Percentiles rank a stretch among this genome's conserved stretches.
Conservation (phyloP, 2,329 filamentous ascomycete genomes). For the Talaromyces sp. region DNA sequence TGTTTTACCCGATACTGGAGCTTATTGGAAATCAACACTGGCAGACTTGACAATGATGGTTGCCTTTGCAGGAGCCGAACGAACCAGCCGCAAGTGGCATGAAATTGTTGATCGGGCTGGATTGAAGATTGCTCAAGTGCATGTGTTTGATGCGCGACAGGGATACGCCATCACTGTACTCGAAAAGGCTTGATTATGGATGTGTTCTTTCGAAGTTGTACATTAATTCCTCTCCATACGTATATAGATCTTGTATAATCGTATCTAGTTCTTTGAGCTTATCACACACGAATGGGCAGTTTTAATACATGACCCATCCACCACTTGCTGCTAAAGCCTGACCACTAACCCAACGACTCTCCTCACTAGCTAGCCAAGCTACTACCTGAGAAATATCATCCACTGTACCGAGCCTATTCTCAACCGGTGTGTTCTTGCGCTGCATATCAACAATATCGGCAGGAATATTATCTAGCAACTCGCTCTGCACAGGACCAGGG, state of each 20-base stretch:
- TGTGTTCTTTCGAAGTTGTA: not conserved
- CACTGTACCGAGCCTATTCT: slow-evolving; percentile 47
- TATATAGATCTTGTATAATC: not conserved
- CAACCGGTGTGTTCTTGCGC: slow-evolving; percentile 48
- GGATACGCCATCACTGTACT: slow-evolving; percentile 4
- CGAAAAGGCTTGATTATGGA: not conserved
- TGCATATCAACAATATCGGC: slow-evolving; percentile 47
- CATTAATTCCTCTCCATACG: not conserved
- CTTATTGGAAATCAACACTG: slow-evolving; percentile 23
- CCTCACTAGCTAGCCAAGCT: slow-evolving; percentile 49
- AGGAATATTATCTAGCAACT: slow-evolving; percentile 53
- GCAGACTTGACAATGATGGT: slow-evolving; percentile 37
- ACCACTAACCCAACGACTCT: slow-evolving; percentile 50
- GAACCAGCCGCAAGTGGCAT: slow-evolving; percentile 30
- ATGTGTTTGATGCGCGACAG: not conserved
- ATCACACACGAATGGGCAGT: not conserved
- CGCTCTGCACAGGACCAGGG: slow-evolving; percentile 56
- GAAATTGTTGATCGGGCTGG: slow-evolving; percentile 1
- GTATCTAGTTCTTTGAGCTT: not conserved
- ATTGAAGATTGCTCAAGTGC: slow-evolving; percentile 21
- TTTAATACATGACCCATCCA: slow-evolving; percentile 31
- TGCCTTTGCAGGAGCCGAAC: slow-evolving; percentile 28
- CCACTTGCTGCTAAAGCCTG: slow-evolving; percentile 55
- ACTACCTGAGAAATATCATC: slow-evolving; percentile 56
- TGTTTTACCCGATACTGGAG: slow-evolving; percentile 31